Percentiles rank a stretch among this genome's conserved stretches.
Evolutionary conservation across 768 basidiomycete species (phyloP).

Genomic region (Lactarius sp.): DNA sequence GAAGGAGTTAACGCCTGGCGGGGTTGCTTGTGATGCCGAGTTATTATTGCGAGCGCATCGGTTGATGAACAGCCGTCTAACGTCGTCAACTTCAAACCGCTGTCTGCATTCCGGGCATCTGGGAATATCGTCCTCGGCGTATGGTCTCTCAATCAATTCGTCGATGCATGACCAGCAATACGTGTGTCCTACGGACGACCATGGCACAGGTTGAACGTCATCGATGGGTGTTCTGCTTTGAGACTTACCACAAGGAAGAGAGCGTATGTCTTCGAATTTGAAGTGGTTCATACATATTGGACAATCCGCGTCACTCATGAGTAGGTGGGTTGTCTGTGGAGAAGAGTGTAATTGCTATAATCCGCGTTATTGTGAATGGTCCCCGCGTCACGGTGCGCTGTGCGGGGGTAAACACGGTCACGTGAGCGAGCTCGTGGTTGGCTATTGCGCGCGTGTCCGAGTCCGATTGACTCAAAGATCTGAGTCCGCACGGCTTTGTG

Average conservation of each 20-base stretch:
- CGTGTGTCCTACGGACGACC: constrained; percentile 6
- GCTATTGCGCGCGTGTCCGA: neutral
- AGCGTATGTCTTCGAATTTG: constrained; percentile 4
- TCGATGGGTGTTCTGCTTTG: neutral
- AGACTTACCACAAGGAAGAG: constrained; percentile 16
- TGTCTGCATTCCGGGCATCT: constrained; percentile 17
- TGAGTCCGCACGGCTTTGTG: too few species aligned
- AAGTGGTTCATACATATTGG: constrained; percentile 18
- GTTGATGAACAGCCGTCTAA: constrained; percentile 11
- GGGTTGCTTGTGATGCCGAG: neutral
- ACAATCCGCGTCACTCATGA: constrained; percentile 13
- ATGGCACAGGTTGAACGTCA: neutral
- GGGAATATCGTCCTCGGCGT: neutral
- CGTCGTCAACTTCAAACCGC: neutral
- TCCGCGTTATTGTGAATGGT: too few species aligned
- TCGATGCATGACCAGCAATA: constrained; percentile 18
- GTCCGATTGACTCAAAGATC: too few species aligned
- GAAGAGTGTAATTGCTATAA: too few species aligned
- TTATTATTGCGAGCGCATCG: neutral
- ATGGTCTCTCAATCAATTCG: neutral
- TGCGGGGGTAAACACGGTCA: constrained; percentile 7
- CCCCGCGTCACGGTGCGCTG: too few species aligned
- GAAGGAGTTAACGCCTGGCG: neutral
- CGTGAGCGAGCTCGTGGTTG: constrained; percentile 8
- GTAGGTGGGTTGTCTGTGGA: neutral